Percentiles rank a stretch among this genome's conserved stretches.
Evolutionary conservation across 2,329 filamentous ascomycete species (phyloP).

Genomic region (Ophiostoma montium): DNA sequence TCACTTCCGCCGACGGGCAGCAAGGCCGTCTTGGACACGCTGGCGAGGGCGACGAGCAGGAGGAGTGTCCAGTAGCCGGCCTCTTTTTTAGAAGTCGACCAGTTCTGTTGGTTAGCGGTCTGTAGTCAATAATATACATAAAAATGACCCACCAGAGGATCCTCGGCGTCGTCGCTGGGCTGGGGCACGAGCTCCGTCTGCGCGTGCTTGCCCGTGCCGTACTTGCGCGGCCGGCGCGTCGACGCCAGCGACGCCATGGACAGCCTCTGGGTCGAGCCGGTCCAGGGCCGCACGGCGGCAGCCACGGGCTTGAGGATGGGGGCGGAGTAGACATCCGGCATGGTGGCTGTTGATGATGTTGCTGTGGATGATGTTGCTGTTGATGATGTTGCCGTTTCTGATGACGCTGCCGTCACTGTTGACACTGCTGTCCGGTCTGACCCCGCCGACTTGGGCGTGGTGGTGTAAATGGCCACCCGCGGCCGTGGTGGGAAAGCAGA

Average conservation of each 20-base stretch:
- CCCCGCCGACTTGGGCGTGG: neutral
- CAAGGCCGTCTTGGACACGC: constrained; percentile 40
- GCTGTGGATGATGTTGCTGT: neutral
- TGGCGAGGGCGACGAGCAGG: constrained; percentile 30
- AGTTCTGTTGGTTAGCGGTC: constrained; percentile 30
- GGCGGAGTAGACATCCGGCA: neutral
- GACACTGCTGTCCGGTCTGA: neutral
- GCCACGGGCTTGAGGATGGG: neutral
- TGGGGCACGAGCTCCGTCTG: constrained; percentile 36
- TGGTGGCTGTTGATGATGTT: neutral
- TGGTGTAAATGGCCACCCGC: neutral
- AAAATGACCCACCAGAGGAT: constrained; percentile 33
- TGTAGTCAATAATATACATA: neutral
- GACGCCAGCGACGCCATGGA: constrained; percentile 23
- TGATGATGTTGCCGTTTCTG: neutral
- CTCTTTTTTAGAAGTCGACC: constrained; percentile 40
- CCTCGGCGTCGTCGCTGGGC: constrained; percentile 38
- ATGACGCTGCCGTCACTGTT: neutral
- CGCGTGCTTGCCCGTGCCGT: constrained; percentile 26
- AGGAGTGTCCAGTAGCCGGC: constrained; percentile 33
- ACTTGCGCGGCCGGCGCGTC: constrained; percentile 28
- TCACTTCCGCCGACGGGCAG: constrained; percentile 33
- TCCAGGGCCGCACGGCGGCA: constrained; percentile 5
- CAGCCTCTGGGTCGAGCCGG: constrained; percentile 22
- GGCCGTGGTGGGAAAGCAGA: neutral